phyloP scores from a whole-genome alignment of 2,329 filamentous ascomycete genomes.

The Aureobasidium pullulans region DNA sequence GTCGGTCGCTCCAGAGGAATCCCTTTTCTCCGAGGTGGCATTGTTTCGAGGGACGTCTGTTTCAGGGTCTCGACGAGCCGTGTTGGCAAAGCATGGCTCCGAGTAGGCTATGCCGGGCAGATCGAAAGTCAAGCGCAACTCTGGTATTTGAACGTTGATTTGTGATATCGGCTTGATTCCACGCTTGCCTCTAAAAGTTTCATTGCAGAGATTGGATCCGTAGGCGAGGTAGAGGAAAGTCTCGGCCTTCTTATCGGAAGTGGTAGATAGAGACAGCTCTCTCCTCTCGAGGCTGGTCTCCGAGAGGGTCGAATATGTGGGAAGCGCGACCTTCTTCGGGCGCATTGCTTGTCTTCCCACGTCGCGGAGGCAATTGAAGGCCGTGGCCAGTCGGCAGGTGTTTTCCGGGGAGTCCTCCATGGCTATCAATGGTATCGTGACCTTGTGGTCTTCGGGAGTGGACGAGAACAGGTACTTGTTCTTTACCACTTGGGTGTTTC shows the following conservation, averaged over 20 bases:
- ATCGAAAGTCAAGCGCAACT: slow-evolving; percentile 72
- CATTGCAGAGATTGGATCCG: slow-evolving; percentile 76
- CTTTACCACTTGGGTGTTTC: slow-evolving; percentile 2
- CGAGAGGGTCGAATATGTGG: neutral
- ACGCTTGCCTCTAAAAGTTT: slow-evolving; percentile 71
- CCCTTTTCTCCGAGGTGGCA: slow-evolving; percentile 14
- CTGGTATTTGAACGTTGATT: slow-evolving; percentile 74
- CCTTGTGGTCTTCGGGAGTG: neutral
- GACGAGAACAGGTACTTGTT: neutral
- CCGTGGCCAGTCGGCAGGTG: neutral
- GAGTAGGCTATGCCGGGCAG: slow-evolving; percentile 76
- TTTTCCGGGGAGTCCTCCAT: neutral
- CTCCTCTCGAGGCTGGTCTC: slow-evolving; percentile 3
- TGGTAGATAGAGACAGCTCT: neutral
- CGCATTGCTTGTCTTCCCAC: neutral
- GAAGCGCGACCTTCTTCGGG: neutral
- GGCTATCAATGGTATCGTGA: neutral
- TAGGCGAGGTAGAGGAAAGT: slow-evolving; percentile 55
- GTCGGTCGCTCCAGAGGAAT: slow-evolving; percentile 16
- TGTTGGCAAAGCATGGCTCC: slow-evolving; percentile 91
- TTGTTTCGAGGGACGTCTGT: slow-evolving; percentile 22
- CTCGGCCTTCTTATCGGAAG: slow-evolving; percentile 1
- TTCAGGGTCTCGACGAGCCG: slow-evolving; percentile 48
- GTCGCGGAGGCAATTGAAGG: slow-evolving; percentile 2
- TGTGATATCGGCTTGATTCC: slow-evolving; percentile 75